Evolutionary conservation across 164 flowering plant species (phyloP).

Genomic region (Chloranthus sessilifolius): DNA sequence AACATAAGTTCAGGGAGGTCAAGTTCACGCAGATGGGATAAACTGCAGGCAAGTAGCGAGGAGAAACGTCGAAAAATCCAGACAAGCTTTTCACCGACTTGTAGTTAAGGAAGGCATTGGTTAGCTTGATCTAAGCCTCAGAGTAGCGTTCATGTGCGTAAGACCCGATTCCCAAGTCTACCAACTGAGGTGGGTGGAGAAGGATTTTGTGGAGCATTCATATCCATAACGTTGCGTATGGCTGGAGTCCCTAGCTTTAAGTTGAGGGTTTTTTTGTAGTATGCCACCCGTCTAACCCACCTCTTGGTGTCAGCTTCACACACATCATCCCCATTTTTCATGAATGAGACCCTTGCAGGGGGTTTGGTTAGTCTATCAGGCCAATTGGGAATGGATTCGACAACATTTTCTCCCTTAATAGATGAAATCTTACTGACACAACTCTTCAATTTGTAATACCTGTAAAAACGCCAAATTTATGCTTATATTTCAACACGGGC

Average conservation of each 20-base stretch:
- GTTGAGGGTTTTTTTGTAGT: slow-evolving; percentile 73
- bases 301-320: slow-evolving; percentile 87
- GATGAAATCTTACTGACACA: slow-evolving; percentile 65
- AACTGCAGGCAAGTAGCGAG: slow-evolving; percentile 43
- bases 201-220: slow-evolving; percentile 84
- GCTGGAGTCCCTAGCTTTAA: slow-evolving; percentile 81
- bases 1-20: slow-evolving; percentile 76
- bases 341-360: slow-evolving; percentile 57
- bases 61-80: slow-evolving; percentile 69
- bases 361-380: slow-evolving; percentile 70
- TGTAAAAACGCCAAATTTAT: slow-evolving; percentile 26
- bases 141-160: slow-evolving; percentile 44
- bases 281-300: slow-evolving; percentile 79
- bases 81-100: slow-evolving; percentile 67
- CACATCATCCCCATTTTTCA: slow-evolving; percentile 76
- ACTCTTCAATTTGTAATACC: slow-evolving; percentile 78
- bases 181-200: slow-evolving; percentile 60
- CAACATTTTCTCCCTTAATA: slow-evolving; percentile 54
- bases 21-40: slow-evolving; percentile 55
- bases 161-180: slow-evolving; percentile 68
- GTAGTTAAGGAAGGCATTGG: slow-evolving; percentile 33
- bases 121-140: slow-evolving; percentile 32
- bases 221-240: slow-evolving; percentile 91
- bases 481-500: neutral
- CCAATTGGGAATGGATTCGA: slow-evolving; percentile 83